Percentiles rank a stretch among this genome's conserved stretches.
phyloP scores from a whole-genome alignment of 371 early-diverging fungal genomes.

The Chytridium lagenaria region DNA sequence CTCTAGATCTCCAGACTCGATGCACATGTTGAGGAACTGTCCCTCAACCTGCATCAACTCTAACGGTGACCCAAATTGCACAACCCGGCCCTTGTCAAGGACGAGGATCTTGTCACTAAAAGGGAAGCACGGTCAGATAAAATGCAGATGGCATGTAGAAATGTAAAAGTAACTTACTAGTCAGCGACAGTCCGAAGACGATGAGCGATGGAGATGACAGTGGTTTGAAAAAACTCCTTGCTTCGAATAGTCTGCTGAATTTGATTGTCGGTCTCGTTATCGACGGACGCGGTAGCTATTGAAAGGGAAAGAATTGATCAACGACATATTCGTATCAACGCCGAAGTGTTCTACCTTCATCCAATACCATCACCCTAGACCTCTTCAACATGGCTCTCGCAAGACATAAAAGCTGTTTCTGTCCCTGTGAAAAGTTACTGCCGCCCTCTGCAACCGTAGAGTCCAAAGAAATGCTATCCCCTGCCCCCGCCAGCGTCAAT shows the following conservation, averaged over 20 bases:
- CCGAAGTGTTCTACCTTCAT: constrained; percentile 58
- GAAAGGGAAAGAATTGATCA: constrained; percentile 1
- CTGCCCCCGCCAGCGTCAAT: not conserved
- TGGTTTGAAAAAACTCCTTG: constrained; percentile 54
- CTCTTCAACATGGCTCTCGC: constrained; percentile 59
- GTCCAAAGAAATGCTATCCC: constrained; percentile 17
- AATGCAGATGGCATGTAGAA: not conserved
- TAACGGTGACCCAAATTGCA: not conserved
- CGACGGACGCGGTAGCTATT: constrained; percentile 63
- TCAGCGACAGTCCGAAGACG: constrained; percentile 70
- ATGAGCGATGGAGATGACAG: constrained; percentile 64
- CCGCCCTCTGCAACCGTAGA: constrained; percentile 41
- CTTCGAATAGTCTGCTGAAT: constrained; percentile 83
- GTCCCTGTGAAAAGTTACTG: constrained; percentile 56
- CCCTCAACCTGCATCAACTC: not conserved
- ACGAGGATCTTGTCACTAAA: constrained; percentile 11
- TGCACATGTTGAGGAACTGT: not conserved
- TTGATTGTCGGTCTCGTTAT: constrained; percentile 65
- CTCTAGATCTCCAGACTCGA: constrained; percentile 31
- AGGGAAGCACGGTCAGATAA: not conserved
- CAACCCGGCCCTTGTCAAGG: not conserved
- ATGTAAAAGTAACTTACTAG: constrained; percentile 36
- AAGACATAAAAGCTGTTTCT: constrained; percentile 64
- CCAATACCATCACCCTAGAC: constrained; percentile 56
- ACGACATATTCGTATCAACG: too few species aligned